These are phyloP conservation scores for Quercus gilva DNA, from an alignment of 306 rosid genomes.

Conservation along the genomic window DNA sequence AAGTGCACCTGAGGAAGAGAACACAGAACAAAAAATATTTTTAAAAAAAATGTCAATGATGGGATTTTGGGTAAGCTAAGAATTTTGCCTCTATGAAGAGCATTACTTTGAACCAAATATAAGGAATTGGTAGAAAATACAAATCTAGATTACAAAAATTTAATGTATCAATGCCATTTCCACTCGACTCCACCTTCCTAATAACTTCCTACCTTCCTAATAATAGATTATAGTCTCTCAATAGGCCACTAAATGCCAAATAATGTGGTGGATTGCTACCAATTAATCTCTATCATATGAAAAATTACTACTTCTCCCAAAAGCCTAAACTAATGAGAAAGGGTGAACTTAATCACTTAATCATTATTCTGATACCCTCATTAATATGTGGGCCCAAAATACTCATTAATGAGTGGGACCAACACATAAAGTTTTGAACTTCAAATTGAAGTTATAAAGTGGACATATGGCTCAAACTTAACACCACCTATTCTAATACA, in stretches of 20 bases:
- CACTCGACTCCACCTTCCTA: neutral
- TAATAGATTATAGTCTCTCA: neutral
- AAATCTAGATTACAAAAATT: neutral
- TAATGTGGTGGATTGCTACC: neutral
- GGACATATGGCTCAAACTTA: too few species aligned
- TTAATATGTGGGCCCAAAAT: too few species aligned
- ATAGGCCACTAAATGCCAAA: neutral
- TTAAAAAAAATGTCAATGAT: neutral
- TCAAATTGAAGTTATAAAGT: too few species aligned
- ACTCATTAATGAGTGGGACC: too few species aligned
- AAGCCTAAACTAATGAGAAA: too few species aligned
- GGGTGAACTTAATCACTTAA: too few species aligned
- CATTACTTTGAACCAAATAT: neutral
- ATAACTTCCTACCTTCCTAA: neutral
- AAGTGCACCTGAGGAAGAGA: constrained; percentile 75
- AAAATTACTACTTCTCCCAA: neutral
- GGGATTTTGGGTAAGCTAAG: neutral
- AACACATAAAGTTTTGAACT: too few species aligned
- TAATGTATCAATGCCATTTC: neutral
- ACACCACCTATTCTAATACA: too few species aligned
- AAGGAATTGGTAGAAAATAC: neutral
- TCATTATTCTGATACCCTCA: too few species aligned
- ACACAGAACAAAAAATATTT: constrained; percentile 3
- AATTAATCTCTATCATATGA: neutral
- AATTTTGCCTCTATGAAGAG: neutral